Evolutionary conservation across 192 early-diverging fungal species (phyloP).

Genomic region (Thamnidium elegans): DNA sequence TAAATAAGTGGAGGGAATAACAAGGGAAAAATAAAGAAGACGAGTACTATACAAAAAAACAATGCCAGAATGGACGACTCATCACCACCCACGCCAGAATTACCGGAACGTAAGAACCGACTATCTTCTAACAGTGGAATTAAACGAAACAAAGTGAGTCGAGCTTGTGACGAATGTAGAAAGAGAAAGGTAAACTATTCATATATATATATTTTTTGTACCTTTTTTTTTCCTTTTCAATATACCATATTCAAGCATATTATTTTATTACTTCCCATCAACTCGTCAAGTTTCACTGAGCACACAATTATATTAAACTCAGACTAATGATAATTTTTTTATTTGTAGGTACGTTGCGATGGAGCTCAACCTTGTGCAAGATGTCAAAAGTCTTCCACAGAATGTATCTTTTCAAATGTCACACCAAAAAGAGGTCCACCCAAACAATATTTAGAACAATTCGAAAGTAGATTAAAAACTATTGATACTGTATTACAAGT

Average conservation of each 20-base stretch:
- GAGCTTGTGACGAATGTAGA: constrained; percentile 39
- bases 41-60: no score
- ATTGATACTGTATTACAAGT: constrained; percentile 25
- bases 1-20: no score
- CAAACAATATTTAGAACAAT: constrained; percentile 34
- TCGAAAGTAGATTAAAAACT: constrained; percentile 24
- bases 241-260: neutral
- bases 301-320: constrained; percentile 3
- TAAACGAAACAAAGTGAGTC: constrained; percentile 30
- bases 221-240: neutral
- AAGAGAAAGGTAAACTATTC: constrained; percentile 33
- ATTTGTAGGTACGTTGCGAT: constrained; percentile 35
- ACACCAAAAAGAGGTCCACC: constrained; percentile 32
- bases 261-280: neutral
- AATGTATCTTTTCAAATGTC: constrained; percentile 31
- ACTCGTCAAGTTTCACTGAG: constrained; percentile 14
- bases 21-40: no score
- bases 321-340: constrained; percentile 2
- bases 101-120: constrained; percentile 25
- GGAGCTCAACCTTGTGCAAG: constrained; percentile 35
- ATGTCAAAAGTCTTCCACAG: constrained; percentile 24
- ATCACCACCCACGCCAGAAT: constrained; percentile 23
- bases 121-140: constrained; percentile 6
- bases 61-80: constrained; percentile 29
- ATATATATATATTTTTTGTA: neutral